phyloP scores from a whole-genome alignment of 164 flowering plant genomes.

The Aristolochia californica region DNA sequence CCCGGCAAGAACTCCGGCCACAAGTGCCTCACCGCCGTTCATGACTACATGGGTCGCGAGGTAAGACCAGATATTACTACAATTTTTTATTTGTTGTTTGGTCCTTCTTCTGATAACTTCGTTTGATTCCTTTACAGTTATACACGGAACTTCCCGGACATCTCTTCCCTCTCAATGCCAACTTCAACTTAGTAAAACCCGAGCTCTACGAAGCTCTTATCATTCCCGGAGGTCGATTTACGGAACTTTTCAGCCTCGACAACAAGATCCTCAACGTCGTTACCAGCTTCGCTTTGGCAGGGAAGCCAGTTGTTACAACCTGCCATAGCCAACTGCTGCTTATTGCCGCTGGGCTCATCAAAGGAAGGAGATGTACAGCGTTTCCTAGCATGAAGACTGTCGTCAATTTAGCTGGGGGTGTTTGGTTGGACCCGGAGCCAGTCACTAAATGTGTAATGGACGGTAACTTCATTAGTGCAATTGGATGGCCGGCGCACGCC shows the following conservation, averaged over 20 bases:
- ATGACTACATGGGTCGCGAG: conserved; percentile 24
- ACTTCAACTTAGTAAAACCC: conserved; percentile 9
- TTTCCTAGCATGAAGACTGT: conserved; percentile 25
- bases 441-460: conserved; percentile 14
- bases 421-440: conserved; percentile 26
- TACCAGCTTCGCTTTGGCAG: conserved; percentile 9
- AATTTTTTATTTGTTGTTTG: not conserved
- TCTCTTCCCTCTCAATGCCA: conserved; percentile 14
- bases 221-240: conserved; percentile 28
- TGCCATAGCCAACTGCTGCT: conserved; percentile 27
- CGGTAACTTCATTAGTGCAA: conserved; percentile 20
- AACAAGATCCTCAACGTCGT: conserved; percentile 14
- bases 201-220: conserved; percentile 20
- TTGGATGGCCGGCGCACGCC: conserved; percentile 31
- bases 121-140: conserved; percentile 10
- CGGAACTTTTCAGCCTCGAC: conserved; percentile 20
- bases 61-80: conserved; percentile 1
- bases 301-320: conserved; percentile 20
- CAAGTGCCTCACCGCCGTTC: conserved; percentile 25
- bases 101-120: not conserved
- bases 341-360: conserved; percentile 19
- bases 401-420: conserved; percentile 20
- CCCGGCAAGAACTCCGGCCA: conserved; percentile 16
- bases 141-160: conserved; percentile 28
- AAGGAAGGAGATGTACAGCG: conserved; percentile 22